A percentile compares a stretch with the other conserved stretches of the same genome.
These are phyloP conservation scores for Lotus japonicus DNA, from an alignment of 306 rosid species.

Conservation along the genomic window DNA sequence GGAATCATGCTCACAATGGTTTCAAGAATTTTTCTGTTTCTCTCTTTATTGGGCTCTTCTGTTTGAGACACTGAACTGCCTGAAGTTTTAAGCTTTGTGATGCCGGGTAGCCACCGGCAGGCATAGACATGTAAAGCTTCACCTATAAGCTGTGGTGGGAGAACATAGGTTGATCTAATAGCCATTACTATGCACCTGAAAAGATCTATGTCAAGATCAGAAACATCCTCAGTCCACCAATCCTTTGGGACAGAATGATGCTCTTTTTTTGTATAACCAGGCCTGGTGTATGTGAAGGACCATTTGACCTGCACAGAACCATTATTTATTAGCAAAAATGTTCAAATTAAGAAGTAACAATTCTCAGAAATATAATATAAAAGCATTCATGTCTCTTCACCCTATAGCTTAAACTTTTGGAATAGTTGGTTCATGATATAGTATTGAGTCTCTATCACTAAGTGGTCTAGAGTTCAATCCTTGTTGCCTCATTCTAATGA, in stretches of 20 bases:
- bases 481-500: no score
- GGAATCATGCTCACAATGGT: conserved; percentile 81
- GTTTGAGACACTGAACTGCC: conserved; percentile 46
- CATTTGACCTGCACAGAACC: conserved; percentile 60
- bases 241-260: conserved; percentile 85
- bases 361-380: background rate
- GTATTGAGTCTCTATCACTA: no score
- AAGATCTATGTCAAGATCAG: conserved; percentile 87
- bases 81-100: conserved; percentile 38
- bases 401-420: no score
- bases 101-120: conserved; percentile 69
- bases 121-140: conserved; percentile 96
- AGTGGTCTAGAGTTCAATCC: no score
- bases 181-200: conserved; percentile 75
- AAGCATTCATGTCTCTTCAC: no score
- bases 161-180: conserved; percentile 59
- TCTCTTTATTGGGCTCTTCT: conserved; percentile 45
- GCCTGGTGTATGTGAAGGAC: conserved; percentile 97
- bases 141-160: conserved; percentile 87
- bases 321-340: conserved; percentile 9
- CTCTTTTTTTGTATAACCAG: conserved; percentile 65
- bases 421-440: no score
- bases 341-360: background rate
- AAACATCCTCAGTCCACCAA: conserved; percentile 98
- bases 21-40: conserved; percentile 55